Percentiles rank a stretch among this genome's conserved stretches.
Conservation (phyloP, 805 yeast genomes). For the Kuraishia ogatae region DNA sequence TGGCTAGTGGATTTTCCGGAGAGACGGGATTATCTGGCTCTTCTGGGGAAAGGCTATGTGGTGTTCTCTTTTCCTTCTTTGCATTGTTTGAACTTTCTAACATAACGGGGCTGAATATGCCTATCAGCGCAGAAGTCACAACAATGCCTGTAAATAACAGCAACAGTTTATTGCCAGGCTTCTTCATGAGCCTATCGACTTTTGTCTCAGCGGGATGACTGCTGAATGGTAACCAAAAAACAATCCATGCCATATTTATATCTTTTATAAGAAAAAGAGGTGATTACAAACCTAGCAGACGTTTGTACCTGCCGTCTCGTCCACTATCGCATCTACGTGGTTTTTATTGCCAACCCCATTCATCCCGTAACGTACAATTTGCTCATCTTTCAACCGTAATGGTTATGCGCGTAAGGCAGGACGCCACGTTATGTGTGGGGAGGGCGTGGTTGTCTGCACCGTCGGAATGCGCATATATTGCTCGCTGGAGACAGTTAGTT, state of each 20-base stretch:
- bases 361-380: neutral
- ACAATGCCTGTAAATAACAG: slow-evolving; percentile 6
- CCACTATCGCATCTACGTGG: neutral
- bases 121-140: slow-evolving; percentile 4
- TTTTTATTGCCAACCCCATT: neutral
- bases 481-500: neutral
- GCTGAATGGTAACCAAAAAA: neutral
- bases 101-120: slow-evolving; percentile 3
- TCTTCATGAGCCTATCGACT: neutral
- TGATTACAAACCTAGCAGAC: neutral
- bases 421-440: neutral
- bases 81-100: neutral
- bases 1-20: neutral
- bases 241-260: neutral
- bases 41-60: neutral
- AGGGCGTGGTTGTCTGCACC: neutral
- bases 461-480: neutral
- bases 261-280: neutral
- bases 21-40: neutral
- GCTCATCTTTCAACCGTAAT: neutral
- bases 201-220: neutral
- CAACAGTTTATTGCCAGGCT: slow-evolving; percentile 2
- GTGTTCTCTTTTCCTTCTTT: neutral
- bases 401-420: neutral
- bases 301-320: neutral